Evolutionary conservation across 73 alveolate genomes (phyloP).

Genomic region (Blepharisma japonicum): DNA sequence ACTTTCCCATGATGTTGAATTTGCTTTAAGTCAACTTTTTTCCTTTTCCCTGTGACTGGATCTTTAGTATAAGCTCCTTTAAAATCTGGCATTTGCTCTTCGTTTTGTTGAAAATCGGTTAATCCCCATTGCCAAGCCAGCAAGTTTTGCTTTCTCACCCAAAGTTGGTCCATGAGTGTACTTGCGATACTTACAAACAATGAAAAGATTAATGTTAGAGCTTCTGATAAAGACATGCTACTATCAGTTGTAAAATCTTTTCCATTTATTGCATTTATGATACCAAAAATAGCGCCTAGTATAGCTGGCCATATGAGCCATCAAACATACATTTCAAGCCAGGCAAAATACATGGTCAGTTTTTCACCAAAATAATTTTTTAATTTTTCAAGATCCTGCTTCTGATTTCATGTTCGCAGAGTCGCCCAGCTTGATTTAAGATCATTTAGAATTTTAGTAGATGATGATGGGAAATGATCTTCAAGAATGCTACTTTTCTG

Average conservation of each 20-base stretch:
- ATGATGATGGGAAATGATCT: not conserved
- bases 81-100: slow-evolving; percentile 30
- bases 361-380: slow-evolving; percentile 24
- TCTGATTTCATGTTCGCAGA: not conserved
- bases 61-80: slow-evolving; percentile 41
- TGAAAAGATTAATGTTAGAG: not conserved
- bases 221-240: not conserved
- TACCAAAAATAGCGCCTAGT: slow-evolving; percentile 17
- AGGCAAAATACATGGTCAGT: slow-evolving; percentile 18
- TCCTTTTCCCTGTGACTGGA: slow-evolving; percentile 30
- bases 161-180: slow-evolving; percentile 31
- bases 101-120: slow-evolving; percentile 34
- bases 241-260: not conserved
- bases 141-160: slow-evolving; percentile 32
- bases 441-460: not conserved
- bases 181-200: slow-evolving; percentile 12
- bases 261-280: not conserved
- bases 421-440: slow-evolving; percentile 22
- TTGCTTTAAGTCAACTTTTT: not conserved
- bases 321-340: slow-evolving; percentile 9
- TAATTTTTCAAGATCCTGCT: not conserved
- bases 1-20: not conserved
- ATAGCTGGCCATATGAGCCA: slow-evolving; percentile 4
- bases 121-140: slow-evolving; percentile 40
- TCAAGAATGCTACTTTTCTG: not conserved